Evolutionary conservation across 208 protist genomes (phyloP).

Genomic region (Leishmania gerbilli): DNA sequence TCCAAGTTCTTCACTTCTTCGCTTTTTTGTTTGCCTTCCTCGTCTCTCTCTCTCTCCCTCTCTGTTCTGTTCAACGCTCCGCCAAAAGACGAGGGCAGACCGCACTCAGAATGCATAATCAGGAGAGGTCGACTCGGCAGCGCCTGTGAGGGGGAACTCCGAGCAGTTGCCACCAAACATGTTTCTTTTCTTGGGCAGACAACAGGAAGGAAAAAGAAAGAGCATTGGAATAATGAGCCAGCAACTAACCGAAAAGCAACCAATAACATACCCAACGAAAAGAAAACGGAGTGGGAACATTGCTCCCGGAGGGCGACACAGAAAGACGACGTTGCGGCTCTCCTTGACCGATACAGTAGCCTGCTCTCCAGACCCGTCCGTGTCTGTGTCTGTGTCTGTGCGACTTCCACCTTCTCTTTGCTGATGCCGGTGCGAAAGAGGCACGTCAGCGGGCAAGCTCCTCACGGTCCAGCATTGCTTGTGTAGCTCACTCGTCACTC

Average conservation of each 20-base stretch:
- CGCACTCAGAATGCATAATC: neutral
- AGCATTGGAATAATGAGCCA: neutral
- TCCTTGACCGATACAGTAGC: neutral
- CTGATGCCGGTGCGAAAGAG: neutral
- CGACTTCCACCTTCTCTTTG: neutral
- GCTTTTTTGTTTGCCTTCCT: neutral
- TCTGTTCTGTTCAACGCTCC: neutral
- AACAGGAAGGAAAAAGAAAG: neutral
- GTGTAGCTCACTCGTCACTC: neutral
- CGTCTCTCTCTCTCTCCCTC: neutral
- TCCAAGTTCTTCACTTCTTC: neutral
- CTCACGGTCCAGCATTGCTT: neutral
- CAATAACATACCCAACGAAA: neutral
- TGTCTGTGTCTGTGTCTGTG: neutral
- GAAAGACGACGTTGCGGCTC: neutral
- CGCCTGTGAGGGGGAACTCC: neutral
- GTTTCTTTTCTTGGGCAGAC: too few relatives aligned
- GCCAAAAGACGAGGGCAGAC: neutral
- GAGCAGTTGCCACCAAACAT: too few relatives aligned
- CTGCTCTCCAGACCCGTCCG: neutral
- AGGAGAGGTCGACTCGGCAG: neutral
- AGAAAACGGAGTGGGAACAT: neutral
- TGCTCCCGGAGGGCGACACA: neutral
- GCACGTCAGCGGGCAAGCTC: neutral
- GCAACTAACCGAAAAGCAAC: neutral